Percentiles rank a stretch among this genome's conserved stretches.
Evolutionary conservation across 345 rosid species (phyloP).

Genomic region (Melaleuca alternifolia): DNA sequence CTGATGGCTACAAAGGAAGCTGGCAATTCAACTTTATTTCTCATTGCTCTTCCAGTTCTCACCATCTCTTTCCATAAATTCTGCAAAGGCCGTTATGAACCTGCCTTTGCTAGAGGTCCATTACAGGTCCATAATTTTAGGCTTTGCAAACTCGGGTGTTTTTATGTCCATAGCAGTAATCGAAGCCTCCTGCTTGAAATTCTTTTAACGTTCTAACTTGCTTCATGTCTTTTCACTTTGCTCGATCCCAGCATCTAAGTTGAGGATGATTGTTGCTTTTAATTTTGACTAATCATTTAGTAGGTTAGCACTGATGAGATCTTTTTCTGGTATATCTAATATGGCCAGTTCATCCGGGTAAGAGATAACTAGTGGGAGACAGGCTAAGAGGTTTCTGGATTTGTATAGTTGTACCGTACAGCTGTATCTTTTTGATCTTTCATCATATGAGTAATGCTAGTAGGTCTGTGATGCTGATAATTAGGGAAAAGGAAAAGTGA

Average conservation of each 20-base stretch:
- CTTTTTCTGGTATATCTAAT: neutral
- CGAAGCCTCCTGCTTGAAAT: neutral
- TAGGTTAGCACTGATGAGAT: neutral
- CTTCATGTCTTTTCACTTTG: too few species aligned
- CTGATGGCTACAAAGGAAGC: constrained; percentile 48
- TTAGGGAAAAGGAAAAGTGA: neutral
- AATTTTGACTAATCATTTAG: neutral
- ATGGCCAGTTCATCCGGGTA: neutral
- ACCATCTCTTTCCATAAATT: constrained; percentile 53
- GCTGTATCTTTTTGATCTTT: neutral
- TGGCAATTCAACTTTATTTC: constrained; percentile 56
- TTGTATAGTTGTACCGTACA: neutral
- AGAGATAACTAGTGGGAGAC: too few species aligned
- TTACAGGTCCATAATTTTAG: constrained; percentile 39
- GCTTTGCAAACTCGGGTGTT: neutral
- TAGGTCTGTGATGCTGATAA: neutral
- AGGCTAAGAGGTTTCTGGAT: neutral
- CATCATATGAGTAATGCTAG: neutral
- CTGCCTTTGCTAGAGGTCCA: constrained; percentile 66
- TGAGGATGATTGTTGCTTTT: neutral
- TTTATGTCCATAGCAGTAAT: neutral
- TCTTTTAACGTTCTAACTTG: neutral
- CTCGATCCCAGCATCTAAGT: too few species aligned
- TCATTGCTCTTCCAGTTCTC: constrained; percentile 60
- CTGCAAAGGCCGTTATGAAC: constrained; percentile 68